phyloP scores from a whole-genome alignment of 371 early-diverging fungal species.

The Funneliformis caledonium region DNA sequence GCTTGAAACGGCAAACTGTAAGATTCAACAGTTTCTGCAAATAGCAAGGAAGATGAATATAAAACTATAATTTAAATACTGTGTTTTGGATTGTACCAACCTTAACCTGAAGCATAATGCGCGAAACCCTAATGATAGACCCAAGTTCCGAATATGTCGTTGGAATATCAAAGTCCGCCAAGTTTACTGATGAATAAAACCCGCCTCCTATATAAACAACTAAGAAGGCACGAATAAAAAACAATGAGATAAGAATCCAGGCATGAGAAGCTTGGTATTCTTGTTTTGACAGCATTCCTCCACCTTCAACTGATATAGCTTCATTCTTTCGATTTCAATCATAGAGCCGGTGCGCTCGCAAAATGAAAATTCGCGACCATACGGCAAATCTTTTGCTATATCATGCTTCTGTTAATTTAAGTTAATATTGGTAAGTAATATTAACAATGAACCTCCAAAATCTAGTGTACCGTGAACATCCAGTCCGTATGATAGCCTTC shows the following conservation, averaged over 20 bases:
- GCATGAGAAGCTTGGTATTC: constrained; percentile 33
- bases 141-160: constrained; percentile 6
- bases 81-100: neutral
- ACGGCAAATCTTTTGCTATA: constrained; percentile 36
- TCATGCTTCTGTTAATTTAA: constrained; percentile 38
- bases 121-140: constrained; percentile 13
- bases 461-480: constrained; percentile 34
- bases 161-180: constrained; percentile 21
- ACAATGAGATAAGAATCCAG: constrained; percentile 33
- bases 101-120: constrained; percentile 10
- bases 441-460: neutral
- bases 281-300: constrained; percentile 21
- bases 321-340: constrained; percentile 24
- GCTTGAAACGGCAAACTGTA: constrained; percentile 28
- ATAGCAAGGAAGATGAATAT: neutral
- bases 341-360: constrained; percentile 38
- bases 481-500: constrained; percentile 39
- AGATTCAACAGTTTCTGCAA: constrained; percentile 31
- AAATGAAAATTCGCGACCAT: constrained; percentile 38
- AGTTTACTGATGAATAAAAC: constrained; percentile 29
- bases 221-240: constrained; percentile 39
- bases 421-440: neutral
- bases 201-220: constrained; percentile 38
- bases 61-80: neutral
- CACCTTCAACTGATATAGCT: constrained; percentile 9